Base-by-base conservation (phyloP, 352 stramenopile species). In the Phytopythium mirpurense region DNA sequence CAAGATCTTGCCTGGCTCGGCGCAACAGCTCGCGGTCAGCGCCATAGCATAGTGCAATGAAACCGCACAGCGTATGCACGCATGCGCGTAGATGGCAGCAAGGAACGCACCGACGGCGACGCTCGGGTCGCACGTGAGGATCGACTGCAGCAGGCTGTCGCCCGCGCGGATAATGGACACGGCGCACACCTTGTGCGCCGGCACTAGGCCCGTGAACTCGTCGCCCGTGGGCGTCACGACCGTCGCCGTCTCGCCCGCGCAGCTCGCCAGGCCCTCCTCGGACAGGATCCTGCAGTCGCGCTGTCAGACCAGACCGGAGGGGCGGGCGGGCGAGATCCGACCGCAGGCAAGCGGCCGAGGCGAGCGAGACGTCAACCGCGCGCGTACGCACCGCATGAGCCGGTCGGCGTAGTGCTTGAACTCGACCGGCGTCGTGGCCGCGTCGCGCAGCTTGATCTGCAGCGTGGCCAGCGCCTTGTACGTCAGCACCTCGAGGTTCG, bases 81-180 rank as follows among this genome's bases (percentile, higher is more conserved):
- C 6, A 27, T 21, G 35, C 19, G 40, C 0, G 32, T 15, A 3
- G 7, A 14, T 46, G 38, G 14, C 16, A 16, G 5, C 38, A 37
- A 31, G 24, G 10, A 19, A 27, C 52, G 37, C 52, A 85, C 78
- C 75, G 26, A 98, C 93, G n/a, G 73, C 72, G 19, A 94, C 64
- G 32, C 60, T 82, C 19, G 93, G 92, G 36, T 89, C 78, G 66
- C 93, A 84, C 36, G 85, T 70, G 42, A 96, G 78, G 32, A 98
- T 90, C 11, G 79, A 83, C 58, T 98, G 90, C 26, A 98, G 67
- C 23, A 98, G 65, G 45, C 88, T 72, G 62, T 95, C 85, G 23
- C 95, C 95, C 3, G 90, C 88, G 24, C 95, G 83, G 58, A 98
- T 90, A 60, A 98, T 98, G 21, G 92, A 98, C 38, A 98, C 90